Conservation (phyloP, 208 protist species). For the Crithidia acanthocephali region DNA sequence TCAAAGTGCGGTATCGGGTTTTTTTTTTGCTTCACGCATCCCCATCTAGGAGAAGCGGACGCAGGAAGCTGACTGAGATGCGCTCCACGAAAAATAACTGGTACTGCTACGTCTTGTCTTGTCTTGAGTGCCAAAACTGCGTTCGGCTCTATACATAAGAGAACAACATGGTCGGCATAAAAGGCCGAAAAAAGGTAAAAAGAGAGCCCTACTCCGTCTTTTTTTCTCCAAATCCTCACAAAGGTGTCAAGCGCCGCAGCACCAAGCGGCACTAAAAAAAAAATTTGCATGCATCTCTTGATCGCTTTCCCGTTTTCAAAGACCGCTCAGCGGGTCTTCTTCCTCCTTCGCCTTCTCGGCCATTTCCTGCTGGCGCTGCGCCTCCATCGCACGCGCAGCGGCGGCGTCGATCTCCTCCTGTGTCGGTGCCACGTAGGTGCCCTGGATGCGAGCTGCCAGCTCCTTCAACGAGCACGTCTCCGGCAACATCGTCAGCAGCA, state of each 20-base stretch:
- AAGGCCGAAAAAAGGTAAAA: too few relatives aligned
- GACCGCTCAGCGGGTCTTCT: constrained; percentile 47
- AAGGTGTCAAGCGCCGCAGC: too few relatives aligned
- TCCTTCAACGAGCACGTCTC: constrained; percentile 67
- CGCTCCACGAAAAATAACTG: background rate
- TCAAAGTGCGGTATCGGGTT: too few relatives aligned
- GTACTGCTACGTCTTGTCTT: background rate
- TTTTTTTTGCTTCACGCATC: background rate
- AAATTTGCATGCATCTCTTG: too few relatives aligned
- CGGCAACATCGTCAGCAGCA: constrained; percentile 50
- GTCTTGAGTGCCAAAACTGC: too few relatives aligned
- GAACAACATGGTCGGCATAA: too few relatives aligned
- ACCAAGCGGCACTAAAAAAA: too few relatives aligned
- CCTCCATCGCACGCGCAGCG: constrained; percentile 48
- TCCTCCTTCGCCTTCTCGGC: constrained; percentile 40
- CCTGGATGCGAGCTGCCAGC: constrained; percentile 81
- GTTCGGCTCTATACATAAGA: too few relatives aligned
- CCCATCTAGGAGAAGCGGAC: background rate
- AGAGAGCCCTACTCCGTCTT: too few relatives aligned
- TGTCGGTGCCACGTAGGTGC: constrained; percentile 80
- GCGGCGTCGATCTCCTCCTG: constrained; percentile 72
- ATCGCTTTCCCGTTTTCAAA: too few relatives aligned
- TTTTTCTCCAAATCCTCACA: too few relatives aligned
- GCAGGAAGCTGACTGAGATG: background rate
- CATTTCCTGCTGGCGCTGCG: constrained; percentile 49